Conservation (phyloP, 176 grass and related monocot species). For the Aegilops bicornis region DNA sequence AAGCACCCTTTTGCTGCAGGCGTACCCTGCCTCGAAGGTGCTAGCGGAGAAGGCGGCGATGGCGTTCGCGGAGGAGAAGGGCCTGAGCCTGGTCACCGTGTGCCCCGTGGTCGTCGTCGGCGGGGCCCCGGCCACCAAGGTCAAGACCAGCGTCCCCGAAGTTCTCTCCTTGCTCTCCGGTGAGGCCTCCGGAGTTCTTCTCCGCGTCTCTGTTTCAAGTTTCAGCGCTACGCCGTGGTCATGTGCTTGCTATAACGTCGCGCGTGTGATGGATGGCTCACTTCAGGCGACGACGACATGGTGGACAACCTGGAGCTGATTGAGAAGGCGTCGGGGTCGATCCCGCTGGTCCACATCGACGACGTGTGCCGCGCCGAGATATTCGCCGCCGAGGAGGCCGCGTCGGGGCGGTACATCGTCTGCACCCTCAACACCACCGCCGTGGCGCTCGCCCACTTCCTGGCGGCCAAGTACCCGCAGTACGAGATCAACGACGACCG, state of each 20-base stretch:
- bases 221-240: background rate
- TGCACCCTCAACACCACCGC: constrained; percentile 44
- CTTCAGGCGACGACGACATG: constrained; percentile 33
- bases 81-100: constrained; percentile 54
- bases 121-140: background rate
- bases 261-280: background rate
- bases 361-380: constrained; percentile 64
- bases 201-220: background rate
- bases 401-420: constrained; percentile 50
- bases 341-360: constrained; percentile 50
- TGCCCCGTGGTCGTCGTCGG: constrained; percentile 42
- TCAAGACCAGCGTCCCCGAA: constrained; percentile 4
- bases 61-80: constrained; percentile 50
- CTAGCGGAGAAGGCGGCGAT: constrained; percentile 58
- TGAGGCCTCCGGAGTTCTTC: constrained; percentile 3
- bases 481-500: constrained; percentile 27
- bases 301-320: constrained; percentile 38
- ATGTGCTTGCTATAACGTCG: background rate
- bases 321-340: constrained; percentile 38
- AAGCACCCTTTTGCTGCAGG: constrained; percentile 30
- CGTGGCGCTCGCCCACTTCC: constrained; percentile 38
- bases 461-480: constrained; percentile 46
- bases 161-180: constrained; percentile 55
- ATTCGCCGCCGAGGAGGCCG: constrained; percentile 51
- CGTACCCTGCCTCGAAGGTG: constrained; percentile 54